These are phyloP conservation scores for Puccinia novopanici DNA, from an alignment of 1,284 basidiomycete species.

Conservation along the genomic window DNA sequence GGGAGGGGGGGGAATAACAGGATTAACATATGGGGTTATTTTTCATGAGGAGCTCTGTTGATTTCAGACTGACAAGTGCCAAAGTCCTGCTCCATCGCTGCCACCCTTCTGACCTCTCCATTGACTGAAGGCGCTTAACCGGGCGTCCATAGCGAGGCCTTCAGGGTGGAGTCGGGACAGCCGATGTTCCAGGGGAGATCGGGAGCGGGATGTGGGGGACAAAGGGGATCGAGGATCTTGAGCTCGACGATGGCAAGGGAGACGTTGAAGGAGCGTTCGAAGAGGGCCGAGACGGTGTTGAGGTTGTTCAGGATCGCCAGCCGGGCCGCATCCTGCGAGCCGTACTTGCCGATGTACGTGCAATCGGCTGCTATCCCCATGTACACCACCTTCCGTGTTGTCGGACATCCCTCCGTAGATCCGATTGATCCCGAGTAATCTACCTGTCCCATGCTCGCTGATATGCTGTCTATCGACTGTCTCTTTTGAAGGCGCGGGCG, in stretches of 20 bases:
- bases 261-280: constrained; percentile 56
- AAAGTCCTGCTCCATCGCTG: constrained; percentile 56
- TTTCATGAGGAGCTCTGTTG: not conserved
- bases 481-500: constrained; percentile 63
- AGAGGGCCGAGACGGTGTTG: constrained; percentile 56
- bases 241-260: constrained; percentile 57
- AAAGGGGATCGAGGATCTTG: constrained; percentile 54
- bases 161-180: constrained; percentile 51
- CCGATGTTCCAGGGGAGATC: constrained; percentile 56
- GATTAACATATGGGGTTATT: no score
- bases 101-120: constrained; percentile 55
- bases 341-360: constrained; percentile 54
- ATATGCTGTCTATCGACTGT: constrained; percentile 58
- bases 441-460: constrained; percentile 57
- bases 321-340: constrained; percentile 39
- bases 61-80: constrained; percentile 52
- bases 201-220: constrained; percentile 53
- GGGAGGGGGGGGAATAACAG: not conserved
- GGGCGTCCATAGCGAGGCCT: constrained; percentile 53
- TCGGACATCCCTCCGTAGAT: constrained; percentile 56
- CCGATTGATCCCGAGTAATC: constrained; percentile 54
- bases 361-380: constrained; percentile 58
- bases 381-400: constrained; percentile 55
- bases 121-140: constrained; percentile 56
- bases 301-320: constrained; percentile 55